A percentile compares a stretch with the other conserved stretches of the same genome.
phyloP scores from a whole-genome alignment of 106 monocot genomes.

The Allium cepa region DNA sequence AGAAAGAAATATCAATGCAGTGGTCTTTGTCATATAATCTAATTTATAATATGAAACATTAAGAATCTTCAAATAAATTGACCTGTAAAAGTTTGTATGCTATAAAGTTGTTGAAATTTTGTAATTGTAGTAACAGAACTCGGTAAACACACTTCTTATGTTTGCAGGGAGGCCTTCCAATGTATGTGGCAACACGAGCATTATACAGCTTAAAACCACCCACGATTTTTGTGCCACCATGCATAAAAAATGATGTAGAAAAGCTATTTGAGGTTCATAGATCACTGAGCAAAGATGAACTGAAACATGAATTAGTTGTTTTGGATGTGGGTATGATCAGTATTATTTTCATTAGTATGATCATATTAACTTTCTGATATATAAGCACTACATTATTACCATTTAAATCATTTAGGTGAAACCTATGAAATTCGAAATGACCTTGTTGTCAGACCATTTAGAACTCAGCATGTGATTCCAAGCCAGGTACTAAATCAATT shows the following conservation, averaged over 20 bases:
- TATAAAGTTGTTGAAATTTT: too few relatives aligned
- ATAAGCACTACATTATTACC: not conserved
- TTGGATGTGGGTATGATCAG: constrained; percentile 77
- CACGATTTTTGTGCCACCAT: constrained; percentile 85
- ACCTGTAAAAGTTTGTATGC: too few relatives aligned
- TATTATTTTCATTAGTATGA: not conserved
- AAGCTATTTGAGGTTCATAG: constrained; percentile 82
- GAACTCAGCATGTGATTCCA: constrained; percentile 87
- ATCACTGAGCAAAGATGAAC: constrained; percentile 64
- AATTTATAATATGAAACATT: too few relatives aligned
- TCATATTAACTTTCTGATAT: not conserved
- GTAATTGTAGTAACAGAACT: too few relatives aligned
- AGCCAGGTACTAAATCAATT: constrained; percentile 63
- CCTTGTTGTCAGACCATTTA: constrained; percentile 95
- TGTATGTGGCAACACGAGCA: constrained; percentile 89
- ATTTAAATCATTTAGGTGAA: constrained; percentile 45
- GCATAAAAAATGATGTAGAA: constrained; percentile 83
- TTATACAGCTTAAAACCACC: constrained; percentile 91
- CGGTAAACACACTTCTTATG: not conserved
- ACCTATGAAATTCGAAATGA: constrained; percentile 97
- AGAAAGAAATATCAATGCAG: too few relatives aligned
- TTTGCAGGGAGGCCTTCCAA: constrained; percentile 89
- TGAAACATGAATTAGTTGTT: constrained; percentile 80
- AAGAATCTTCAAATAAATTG: too few relatives aligned
- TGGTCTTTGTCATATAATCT: too few relatives aligned